Evolutionary conservation across 1,139 yeast genomes (phyloP).

Genomic region (Geotrichum klebahnii): DNA sequence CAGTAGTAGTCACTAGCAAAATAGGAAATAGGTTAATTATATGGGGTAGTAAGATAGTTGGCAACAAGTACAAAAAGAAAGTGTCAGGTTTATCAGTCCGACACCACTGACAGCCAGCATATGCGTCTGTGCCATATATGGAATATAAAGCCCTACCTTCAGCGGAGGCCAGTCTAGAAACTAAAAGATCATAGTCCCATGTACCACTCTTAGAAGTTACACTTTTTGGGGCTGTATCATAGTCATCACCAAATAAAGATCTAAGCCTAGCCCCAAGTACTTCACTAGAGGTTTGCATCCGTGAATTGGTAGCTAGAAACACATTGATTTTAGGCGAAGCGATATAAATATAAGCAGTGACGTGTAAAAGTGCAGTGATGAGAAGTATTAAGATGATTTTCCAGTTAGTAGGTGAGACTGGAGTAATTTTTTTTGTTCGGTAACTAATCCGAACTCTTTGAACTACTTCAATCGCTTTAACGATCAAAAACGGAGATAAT

Average conservation of each 20-base stretch:
- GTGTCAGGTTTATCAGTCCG: conserved; percentile 23
- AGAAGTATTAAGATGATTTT: conserved; percentile 2
- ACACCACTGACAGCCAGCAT: conserved; percentile 32
- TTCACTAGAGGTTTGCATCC: conserved; percentile 29
- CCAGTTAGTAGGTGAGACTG: conserved; percentile 8
- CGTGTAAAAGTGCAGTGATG: not conserved
- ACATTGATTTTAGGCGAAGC: conserved; percentile 21
- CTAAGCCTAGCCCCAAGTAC: conserved; percentile 26
- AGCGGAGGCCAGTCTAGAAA: conserved; percentile 25
- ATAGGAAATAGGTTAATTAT: conserved; percentile 25
- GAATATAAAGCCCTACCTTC: conserved; percentile 29
- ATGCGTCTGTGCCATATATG: conserved; percentile 29
- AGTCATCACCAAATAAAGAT: conserved; percentile 18
- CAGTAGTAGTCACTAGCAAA: conserved; percentile 25
- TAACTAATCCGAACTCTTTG: not conserved
- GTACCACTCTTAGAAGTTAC: conserved; percentile 1
- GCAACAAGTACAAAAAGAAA: conserved; percentile 27
- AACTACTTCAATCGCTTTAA: not conserved
- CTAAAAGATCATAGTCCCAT: conserved; percentile 23
- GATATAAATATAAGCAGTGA: not conserved
- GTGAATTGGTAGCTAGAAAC: conserved; percentile 25
- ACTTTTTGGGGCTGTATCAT: conserved; percentile 12
- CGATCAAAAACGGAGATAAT: not conserved
- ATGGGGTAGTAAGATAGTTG: conserved; percentile 28
- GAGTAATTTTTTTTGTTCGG: not conserved